Evolutionary conservation across 139 green algal genomes (phyloP).

Genomic region (Desmodesmus armatus): DNA sequence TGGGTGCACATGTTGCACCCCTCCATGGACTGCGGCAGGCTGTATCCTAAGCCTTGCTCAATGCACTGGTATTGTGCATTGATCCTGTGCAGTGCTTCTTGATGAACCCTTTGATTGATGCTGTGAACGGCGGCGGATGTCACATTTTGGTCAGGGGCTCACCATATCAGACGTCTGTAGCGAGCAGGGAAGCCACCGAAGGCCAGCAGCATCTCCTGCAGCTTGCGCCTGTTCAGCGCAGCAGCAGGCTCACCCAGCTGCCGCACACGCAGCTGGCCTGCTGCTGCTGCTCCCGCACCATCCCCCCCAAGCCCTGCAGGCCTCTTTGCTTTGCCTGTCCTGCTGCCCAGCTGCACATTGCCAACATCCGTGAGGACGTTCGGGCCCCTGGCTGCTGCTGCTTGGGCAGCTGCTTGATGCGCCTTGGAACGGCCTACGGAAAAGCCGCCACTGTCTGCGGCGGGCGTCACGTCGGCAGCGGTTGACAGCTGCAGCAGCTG

Average conservation of each 20-base stretch:
- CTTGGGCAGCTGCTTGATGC: neutral
- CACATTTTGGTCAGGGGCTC: too few relatives aligned
- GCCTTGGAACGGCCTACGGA: too few relatives aligned
- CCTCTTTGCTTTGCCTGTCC: neutral
- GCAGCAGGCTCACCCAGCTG: neutral
- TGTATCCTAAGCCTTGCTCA: too few relatives aligned
- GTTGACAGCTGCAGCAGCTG: slow-evolving; percentile 36
- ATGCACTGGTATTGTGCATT: too few relatives aligned
- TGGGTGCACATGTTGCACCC: too few relatives aligned
- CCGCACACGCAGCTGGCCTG: neutral
- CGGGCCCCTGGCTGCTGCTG: too few relatives aligned
- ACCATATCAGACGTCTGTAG: slow-evolving; percentile 76
- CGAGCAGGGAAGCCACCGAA: slow-evolving; percentile 74
- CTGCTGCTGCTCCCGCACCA: slow-evolving; percentile 5
- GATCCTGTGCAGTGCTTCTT: too few relatives aligned
- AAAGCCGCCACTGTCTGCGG: too few relatives aligned
- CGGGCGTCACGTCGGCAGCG: neutral
- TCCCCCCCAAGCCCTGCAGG: neutral
- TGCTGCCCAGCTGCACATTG: slow-evolving; percentile 3
- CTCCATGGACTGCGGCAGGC: too few relatives aligned
- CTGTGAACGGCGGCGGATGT: neutral
- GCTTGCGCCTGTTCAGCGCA: slow-evolving; percentile 53
- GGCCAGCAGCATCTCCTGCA: slow-evolving; percentile 66
- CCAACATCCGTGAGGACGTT: slow-evolving; percentile 24
- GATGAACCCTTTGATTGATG: neutral